Conservation (phyloP, 176 grass and related monocot species). For the Echinochloa phyllopogon region DNA sequence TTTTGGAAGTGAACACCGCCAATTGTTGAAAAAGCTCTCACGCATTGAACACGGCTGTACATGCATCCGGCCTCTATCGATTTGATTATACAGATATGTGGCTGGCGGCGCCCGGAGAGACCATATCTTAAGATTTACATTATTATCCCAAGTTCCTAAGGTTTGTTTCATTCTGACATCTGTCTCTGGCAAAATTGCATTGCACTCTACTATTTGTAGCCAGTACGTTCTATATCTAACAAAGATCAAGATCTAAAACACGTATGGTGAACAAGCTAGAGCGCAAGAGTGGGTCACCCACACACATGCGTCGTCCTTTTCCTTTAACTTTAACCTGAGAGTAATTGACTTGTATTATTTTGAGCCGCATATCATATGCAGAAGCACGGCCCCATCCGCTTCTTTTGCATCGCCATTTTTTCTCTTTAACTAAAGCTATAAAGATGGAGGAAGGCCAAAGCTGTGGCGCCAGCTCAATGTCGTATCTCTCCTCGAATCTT, state of each 20-base stretch:
- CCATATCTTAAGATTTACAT: conserved; percentile 27
- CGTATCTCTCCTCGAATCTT: conserved; percentile 27
- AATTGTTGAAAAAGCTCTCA: neutral
- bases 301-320: neutral
- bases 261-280: neutral
- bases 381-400: conserved; percentile 23
- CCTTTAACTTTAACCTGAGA: neutral
- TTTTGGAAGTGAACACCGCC: too few relatives aligned
- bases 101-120: neutral
- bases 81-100: neutral
- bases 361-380: neutral
- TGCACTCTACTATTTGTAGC: neutral
- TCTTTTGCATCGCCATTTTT: conserved; percentile 14
- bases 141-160: conserved; percentile 46
- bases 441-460: conserved; percentile 30
- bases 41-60: neutral
- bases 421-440: conserved; percentile 39
- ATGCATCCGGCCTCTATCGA: neutral
- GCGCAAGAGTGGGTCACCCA: conserved; percentile 5
- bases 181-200: conserved; percentile 12
- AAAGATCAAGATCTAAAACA: conserved; percentile 37
- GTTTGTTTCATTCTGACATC: neutral
- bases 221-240: neutral
- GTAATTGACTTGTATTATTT: conserved; percentile 33
- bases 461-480: conserved; percentile 38